These are phyloP conservation scores for Ceratocystiopsis minuta DNA, from an alignment of 2,329 filamentous ascomycete genomes.

Conservation along the genomic window DNA sequence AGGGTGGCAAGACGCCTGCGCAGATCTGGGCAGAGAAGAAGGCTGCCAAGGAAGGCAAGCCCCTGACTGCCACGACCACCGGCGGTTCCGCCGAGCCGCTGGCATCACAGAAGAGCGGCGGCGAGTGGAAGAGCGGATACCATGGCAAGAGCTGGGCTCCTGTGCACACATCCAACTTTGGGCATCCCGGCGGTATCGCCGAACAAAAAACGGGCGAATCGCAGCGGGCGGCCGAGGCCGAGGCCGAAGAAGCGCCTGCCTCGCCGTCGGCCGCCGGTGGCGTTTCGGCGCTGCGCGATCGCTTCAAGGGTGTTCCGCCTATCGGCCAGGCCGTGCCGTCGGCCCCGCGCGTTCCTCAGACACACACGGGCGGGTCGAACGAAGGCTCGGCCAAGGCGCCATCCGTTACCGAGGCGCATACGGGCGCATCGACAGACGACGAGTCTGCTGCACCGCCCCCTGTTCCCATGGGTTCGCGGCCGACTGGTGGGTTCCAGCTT, in stretches of 20 bases:
- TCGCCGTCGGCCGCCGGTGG: conserved; percentile 42
- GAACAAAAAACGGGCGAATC: conserved; percentile 46
- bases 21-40: conserved; percentile 98
- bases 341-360: conserved; percentile 15
- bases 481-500: conserved; percentile 58
- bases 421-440: conserved; percentile 16
- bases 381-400: not conserved
- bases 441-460: conserved; percentile 43
- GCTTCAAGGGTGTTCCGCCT: conserved; percentile 60
- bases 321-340: conserved; percentile 34
- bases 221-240: conserved; percentile 17
- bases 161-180: conserved; percentile 57
- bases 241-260: conserved; percentile 28
- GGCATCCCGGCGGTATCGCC: conserved; percentile 36
- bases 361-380: conserved; percentile 16
- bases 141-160: conserved; percentile 76
- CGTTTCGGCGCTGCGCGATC: conserved; percentile 60
- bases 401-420: too few species aligned
- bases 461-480: conserved; percentile 45
- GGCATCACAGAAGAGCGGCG: conserved; percentile 52
- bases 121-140: conserved; percentile 84
- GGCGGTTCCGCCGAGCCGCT: conserved; percentile 34
- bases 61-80: conserved; percentile 14
- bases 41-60: conserved; percentile 47
- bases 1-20: conserved; percentile 89